Evolutionary conservation across 257 asterid genomes (phyloP).

Genomic region (Solanum dulcamara): DNA sequence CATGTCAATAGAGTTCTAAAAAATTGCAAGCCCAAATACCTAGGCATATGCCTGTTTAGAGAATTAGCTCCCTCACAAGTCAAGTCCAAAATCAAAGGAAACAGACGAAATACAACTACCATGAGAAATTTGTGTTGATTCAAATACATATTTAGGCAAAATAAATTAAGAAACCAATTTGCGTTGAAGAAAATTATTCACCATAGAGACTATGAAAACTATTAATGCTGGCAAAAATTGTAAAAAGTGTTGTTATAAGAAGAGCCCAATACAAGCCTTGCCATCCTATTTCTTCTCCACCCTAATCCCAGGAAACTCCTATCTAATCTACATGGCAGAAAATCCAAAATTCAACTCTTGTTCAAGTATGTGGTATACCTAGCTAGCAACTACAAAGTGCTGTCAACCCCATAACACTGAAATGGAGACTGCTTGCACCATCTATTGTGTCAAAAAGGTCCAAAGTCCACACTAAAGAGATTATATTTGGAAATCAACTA

Average conservation of each 20-base stretch:
- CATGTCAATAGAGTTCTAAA: background rate
- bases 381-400: background rate
- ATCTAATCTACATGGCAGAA: background rate
- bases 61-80: background rate
- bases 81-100: background rate
- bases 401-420: background rate
- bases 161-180: background rate
- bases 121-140: background rate
- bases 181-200: background rate
- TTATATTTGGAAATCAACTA: constrained; percentile 55
- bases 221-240: background rate
- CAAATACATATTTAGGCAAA: background rate
- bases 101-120: background rate
- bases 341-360: background rate
- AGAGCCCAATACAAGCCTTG: background rate
- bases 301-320: background rate
- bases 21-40: background rate
- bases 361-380: background rate
- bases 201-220: background rate
- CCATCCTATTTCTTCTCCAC: background rate
- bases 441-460: background rate
- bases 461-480: background rate
- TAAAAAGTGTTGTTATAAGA: background rate
- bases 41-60: background rate
- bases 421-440: background rate